Base-by-base conservation (phyloP, 2,329 filamentous ascomycete species). In the Ramularia endophylla region DNA sequence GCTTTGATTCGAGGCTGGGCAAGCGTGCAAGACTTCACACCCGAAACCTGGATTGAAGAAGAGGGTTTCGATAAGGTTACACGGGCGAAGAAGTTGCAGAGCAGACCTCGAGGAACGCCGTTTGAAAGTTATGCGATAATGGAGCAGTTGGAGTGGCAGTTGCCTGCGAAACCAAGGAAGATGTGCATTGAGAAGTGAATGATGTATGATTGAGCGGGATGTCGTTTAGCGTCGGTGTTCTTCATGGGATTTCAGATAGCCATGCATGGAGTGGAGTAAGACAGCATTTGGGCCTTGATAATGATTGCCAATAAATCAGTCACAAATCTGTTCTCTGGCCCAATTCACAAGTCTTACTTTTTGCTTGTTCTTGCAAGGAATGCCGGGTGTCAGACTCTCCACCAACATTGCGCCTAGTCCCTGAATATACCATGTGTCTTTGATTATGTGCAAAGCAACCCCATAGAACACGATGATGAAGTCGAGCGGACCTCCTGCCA, bases 21-120 rank as follows among this genome's bases (percentile, higher is more conserved):
- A 84, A 85, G 39, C 8, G 35, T 55, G 27, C 53, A 56, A 37
- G 47, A 40, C 3, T 58, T 57, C 33, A 40, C 51, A 31, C 52
- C 53, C 7, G 31, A 53, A 25, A 47, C 53, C 25, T 57, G 53
- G 51, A 40, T 33, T 3, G 50, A 52, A 30, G 46, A 47, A 11
- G 35, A 43, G 4, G 38, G 43, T 27, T n/a, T n/a, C n/a, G n/a
- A n/a, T n/a, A 53, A 52, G 35, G 42, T 40, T 22, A 52, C 46
- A 43, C n/a, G n/a, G n/a, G n/a, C n/a, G n/a, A n/a, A n/a, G n/a
- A n/a, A n/a, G n/a, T 36, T 37, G 22, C 53, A 50, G 34, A 38
- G 47, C 35, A 52, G 39, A 19, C 46, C 53, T n/a, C 34, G 52
- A 12, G 56, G 56, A 3, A 48, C 46, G 43, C 55, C 56, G 8